Conservation (phyloP, 2,329 filamentous ascomycete genomes). For the Rasamsonia emersonii region DNA sequence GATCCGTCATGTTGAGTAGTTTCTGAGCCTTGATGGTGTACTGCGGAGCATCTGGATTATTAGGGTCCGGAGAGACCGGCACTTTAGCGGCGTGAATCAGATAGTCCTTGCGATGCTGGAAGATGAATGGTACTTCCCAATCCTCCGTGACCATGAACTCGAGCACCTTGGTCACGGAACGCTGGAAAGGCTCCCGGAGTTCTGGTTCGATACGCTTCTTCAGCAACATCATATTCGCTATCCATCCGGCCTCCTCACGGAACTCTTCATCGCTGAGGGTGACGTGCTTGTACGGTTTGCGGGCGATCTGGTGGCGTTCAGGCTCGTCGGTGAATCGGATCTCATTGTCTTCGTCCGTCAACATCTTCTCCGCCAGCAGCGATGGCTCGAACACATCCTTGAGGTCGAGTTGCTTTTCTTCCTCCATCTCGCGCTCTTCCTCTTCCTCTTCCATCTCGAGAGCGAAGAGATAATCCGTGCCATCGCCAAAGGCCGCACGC, state of each 20-base stretch:
- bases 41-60: conserved; percentile 62
- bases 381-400: conserved; percentile 98
- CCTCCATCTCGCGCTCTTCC: conserved; percentile 64
- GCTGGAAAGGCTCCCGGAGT: conserved; percentile 73
- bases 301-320: conserved; percentile 86
- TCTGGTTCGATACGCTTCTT: conserved; percentile 69
- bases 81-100: conserved; percentile 77
- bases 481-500: conserved; percentile 90
- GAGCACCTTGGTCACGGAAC: conserved; percentile 81
- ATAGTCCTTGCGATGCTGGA: conserved; percentile 96
- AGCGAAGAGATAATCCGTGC: conserved; percentile 93
- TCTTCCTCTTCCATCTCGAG: conserved; percentile 80
- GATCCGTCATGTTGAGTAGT: conserved; percentile 79
- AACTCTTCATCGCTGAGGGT: conserved; percentile 76
- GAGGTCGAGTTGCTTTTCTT: conserved; percentile 78
- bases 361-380: conserved; percentile 83
- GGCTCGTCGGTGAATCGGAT: conserved; percentile 86
- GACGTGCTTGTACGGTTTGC: conserved; percentile 77
- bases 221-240: conserved; percentile 79
- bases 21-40: conserved; percentile 73
- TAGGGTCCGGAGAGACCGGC: conserved; percentile 51
- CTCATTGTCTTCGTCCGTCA: conserved; percentile 89
- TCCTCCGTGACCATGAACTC: conserved; percentile 93
- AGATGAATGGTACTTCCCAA: conserved; percentile 94
- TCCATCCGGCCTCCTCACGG: conserved; percentile 85